Base-by-base conservation (phyloP, 192 early-diverging fungal genomes). In the Funneliformis geosporum region DNA sequence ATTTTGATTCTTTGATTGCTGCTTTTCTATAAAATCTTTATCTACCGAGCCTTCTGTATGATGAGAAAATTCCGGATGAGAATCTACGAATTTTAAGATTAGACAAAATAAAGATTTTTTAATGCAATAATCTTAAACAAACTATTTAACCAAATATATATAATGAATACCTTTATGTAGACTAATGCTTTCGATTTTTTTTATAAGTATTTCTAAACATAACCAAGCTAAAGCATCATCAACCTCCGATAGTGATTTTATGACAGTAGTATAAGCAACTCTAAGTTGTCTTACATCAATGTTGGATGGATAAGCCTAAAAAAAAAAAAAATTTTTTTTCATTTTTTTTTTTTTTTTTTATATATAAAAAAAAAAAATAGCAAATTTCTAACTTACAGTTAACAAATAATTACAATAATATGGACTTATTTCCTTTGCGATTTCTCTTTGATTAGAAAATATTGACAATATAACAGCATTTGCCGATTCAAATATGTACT, bases 151-250 rank as follows among this genome's bases (percentile, higher is more conserved):
- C n/a, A n/a, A n/a, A n/a, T n/a, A n/a, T n/a, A n/a, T n/a, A n/a
- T n/a, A n/a, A n/a, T n/a, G 33, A 40, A 10, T 27, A 50, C 59
- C 28, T 12, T 21, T 27, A 39, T 12, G 14, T 21, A 59, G 8
- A 68, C 18, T 43, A 76, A 81, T 80, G 8, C 64, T 50, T 38
- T 86, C 79, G 25, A 88, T 85, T 70, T 82, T 84, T 25, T 82
- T 67, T 39, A 87, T 42, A 11, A 88, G 60, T 33, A 78, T 83
- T 60, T 85, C 80, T 10, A 90, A 85, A 60, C 86, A 87, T 8
- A 86, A 79, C 87, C 86, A 90, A 5, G 84, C 86, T 10, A 88
- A 60, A 4, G 86, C 85, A 70, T 88, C 86, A 66, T 90, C 87
- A 0, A 84, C 84, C 28, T 83, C 83, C 25, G 84, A 87, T 6